Evolutionary conservation across 73 alveolate genomes (phyloP).

Genomic region (Paramecium sexaurelia): DNA sequence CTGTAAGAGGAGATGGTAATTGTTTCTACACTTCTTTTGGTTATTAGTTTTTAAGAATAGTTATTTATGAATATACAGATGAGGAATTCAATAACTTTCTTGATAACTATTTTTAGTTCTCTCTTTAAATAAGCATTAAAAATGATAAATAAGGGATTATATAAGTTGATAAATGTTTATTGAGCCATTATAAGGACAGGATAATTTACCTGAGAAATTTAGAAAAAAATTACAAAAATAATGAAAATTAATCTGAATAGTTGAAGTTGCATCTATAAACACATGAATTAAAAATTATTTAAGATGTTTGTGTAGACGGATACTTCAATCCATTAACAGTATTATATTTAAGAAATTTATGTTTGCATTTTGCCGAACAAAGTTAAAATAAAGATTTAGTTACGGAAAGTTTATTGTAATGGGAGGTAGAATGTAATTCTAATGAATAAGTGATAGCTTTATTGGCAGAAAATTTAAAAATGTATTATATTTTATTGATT

Average conservation of each 20-base stretch:
- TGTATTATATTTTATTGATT: not conserved
- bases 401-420: not conserved
- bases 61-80: not conserved
- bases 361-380: not conserved
- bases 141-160: not conserved
- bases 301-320: not conserved
- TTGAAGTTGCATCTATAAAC: not conserved
- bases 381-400: not conserved
- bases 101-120: not conserved
- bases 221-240: not conserved
- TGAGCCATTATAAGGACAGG: not conserved
- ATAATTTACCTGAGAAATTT: not conserved
- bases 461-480: not conserved
- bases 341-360: not conserved
- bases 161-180: not conserved
- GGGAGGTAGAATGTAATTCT: conserved; percentile 1
- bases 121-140: not conserved
- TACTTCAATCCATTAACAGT: not conserved
- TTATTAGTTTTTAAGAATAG: not conserved
- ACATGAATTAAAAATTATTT: not conserved
- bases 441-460: not conserved
- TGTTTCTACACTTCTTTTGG: conserved; percentile 34
- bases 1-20: conserved; percentile 49
- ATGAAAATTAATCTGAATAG: not conserved
- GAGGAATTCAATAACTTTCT: not conserved